Evolutionary conservation across 2,329 filamentous ascomycete genomes (phyloP).

Genomic region (Colletotrichum paranaense): DNA sequence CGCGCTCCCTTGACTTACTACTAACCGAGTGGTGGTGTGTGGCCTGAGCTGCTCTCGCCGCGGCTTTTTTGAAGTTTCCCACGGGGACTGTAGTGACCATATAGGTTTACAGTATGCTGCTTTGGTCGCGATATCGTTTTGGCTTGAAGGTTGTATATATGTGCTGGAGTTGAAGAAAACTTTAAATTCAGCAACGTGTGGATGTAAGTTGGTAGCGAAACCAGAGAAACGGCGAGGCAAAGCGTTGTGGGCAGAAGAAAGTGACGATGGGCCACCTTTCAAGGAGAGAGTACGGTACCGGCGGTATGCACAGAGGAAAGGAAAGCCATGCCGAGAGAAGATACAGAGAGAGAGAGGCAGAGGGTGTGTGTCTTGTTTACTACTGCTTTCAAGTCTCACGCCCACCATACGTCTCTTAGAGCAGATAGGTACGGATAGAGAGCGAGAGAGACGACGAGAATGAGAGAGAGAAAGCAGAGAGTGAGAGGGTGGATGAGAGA

Average conservation of each 20-base stretch:
- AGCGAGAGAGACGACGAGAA: neutral
- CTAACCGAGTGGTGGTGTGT: no score
- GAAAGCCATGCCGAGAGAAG: neutral
- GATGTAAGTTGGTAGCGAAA: neutral
- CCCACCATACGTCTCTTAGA: neutral
- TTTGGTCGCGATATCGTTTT: neutral
- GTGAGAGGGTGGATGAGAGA: neutral
- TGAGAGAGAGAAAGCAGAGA: neutral
- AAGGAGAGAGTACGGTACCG: neutral
- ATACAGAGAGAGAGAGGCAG: neutral
- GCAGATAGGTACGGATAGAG: neutral
- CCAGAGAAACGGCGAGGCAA: neutral
- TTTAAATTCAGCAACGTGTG: neutral
- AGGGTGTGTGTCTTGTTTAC: neutral
- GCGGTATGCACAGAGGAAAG: neutral
- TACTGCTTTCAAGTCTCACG: neutral
- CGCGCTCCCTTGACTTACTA: neutral
- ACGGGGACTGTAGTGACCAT: neutral
- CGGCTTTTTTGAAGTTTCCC: neutral
- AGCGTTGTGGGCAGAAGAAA: neutral
- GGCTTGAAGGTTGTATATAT: neutral
- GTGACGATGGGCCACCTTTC: neutral
- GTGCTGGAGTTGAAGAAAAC: neutral
- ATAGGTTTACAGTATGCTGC: neutral
- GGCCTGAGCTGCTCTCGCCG: neutral